phyloP scores from a whole-genome alignment of 2,329 filamentous ascomycete species.

The Diatrype stigma region DNA sequence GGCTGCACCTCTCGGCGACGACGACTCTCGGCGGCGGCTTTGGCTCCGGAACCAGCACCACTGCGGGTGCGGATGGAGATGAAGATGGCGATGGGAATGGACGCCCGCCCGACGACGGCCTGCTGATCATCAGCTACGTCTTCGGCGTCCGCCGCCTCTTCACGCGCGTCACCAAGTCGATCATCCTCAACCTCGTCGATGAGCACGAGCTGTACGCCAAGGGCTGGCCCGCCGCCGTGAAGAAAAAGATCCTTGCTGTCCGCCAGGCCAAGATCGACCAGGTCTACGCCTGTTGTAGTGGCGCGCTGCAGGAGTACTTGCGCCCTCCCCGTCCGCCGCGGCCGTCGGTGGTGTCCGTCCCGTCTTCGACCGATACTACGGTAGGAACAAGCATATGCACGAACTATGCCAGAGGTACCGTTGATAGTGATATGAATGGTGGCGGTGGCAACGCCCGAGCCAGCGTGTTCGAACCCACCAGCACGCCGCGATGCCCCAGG shows the following conservation, averaged over 20 bases:
- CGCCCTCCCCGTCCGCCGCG: slow-evolving; percentile 4
- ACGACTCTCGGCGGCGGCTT: slow-evolving; percentile 25
- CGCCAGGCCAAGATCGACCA: slow-evolving; percentile 48
- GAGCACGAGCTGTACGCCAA: slow-evolving; percentile 39
- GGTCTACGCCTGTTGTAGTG: slow-evolving; percentile 41
- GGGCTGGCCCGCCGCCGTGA: slow-evolving; percentile 43
- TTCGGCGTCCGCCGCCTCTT: slow-evolving; percentile 48
- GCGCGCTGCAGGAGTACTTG: slow-evolving; percentile 43
- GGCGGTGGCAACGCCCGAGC: slow-evolving; percentile 11
- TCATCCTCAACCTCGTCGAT: slow-evolving; percentile 41
- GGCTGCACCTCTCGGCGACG: slow-evolving; percentile 40
- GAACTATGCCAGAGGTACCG: too few relatives aligned
- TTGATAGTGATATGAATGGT: background rate
- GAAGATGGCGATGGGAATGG: too few relatives aligned
- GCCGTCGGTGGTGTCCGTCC: background rate
- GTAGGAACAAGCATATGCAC: background rate
- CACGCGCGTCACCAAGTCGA: slow-evolving; percentile 44
- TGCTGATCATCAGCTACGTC: slow-evolving; percentile 49
- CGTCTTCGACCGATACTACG: too few relatives aligned
- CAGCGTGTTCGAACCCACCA: slow-evolving; percentile 29
- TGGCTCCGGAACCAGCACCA: too few relatives aligned
- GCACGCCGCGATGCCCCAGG: slow-evolving; percentile 43
- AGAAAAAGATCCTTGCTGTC: slow-evolving; percentile 45
- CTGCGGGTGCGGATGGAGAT: too few relatives aligned
- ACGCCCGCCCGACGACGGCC: slow-evolving; percentile 45